Evolutionary conservation across 257 asterid genomes (phyloP).

Genomic region (Solanum piurae): DNA sequence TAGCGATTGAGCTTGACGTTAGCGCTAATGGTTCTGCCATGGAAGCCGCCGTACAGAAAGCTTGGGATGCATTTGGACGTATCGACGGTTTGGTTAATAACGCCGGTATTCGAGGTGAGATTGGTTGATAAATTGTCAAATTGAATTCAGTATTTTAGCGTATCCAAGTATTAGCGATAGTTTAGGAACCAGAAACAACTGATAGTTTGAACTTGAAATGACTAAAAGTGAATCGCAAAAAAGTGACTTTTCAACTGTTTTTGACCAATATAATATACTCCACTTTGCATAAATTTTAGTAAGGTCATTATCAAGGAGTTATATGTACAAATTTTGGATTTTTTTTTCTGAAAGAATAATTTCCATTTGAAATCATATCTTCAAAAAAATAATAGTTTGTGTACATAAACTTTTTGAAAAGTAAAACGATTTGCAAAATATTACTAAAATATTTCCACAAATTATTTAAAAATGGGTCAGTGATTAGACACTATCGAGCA

Average conservation of each 20-base stretch:
- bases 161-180: neutral
- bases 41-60: slow-evolving; percentile 36
- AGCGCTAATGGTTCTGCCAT: slow-evolving; percentile 19
- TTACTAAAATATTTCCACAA: neutral
- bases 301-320: neutral
- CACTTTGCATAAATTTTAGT: too few relatives aligned
- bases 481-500: neutral
- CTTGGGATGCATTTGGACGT: slow-evolving; percentile 57
- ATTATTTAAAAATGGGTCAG: neutral
- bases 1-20: slow-evolving; percentile 61
- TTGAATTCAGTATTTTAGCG: neutral
- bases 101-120: slow-evolving; percentile 58
- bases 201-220: neutral
- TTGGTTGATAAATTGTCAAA: neutral
- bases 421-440: neutral
- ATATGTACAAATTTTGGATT: neutral
- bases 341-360: neutral
- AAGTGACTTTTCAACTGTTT: neutral
- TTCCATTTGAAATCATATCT: neutral
- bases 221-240: neutral
- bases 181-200: neutral
- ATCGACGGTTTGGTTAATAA: slow-evolving; percentile 56
- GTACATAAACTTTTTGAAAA: neutral
- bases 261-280: neutral
- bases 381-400: too few relatives aligned